Evolutionary conservation across 1,139 yeast species (phyloP), one percentile per base, ranked within the genome.

Genomic region (Eremothecium cymbalariae): DNA sequence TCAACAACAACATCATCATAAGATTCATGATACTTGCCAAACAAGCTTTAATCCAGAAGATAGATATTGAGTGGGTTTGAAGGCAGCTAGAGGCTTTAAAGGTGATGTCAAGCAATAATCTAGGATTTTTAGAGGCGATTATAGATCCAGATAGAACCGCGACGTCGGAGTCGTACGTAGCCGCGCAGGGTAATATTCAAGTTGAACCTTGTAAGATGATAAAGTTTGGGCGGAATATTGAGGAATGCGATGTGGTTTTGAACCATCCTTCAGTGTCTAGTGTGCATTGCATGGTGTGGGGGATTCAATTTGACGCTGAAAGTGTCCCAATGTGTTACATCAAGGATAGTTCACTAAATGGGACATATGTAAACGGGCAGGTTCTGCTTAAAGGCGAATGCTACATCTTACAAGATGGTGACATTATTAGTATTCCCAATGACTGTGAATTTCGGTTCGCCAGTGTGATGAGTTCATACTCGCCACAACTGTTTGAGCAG

Each of bases 321-420:
- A 62, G 68, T 4, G 47, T 62, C 1, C 74, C 77, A 0, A 46
- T 72, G 41, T 64, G 67, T n/a, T 77, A 76, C 45, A 45, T 77
- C 13, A 65, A 65, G 40, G 82, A 76, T 44, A 39, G 54, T 1
- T 74, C 83, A 2, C 50, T 67, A 28, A 77, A 77, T 54, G 81
- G 81, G 1, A 66, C 73, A 0, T 59, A 48, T 30, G 48, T 73
- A 4, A 74, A 76, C 47, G 66, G 62, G 0, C 24, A 28, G 3
- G 47, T 51, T 18, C 36, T 72, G 22, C 58, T 59, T 6, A 54
- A 55, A 31, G 57, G 60, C 25, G 45, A 54, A 8, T 59, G 64
- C 0, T 60, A 53, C 5, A 39, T 75, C 6, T 53, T 77, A 21
- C 52, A 59, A 8, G 62, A 74, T 36, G 63, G 61, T 2, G 82